Percentiles rank a stretch among this genome's conserved stretches.
Conservation (phyloP, 345 rosid genomes). For the Ceriops tagal region DNA sequence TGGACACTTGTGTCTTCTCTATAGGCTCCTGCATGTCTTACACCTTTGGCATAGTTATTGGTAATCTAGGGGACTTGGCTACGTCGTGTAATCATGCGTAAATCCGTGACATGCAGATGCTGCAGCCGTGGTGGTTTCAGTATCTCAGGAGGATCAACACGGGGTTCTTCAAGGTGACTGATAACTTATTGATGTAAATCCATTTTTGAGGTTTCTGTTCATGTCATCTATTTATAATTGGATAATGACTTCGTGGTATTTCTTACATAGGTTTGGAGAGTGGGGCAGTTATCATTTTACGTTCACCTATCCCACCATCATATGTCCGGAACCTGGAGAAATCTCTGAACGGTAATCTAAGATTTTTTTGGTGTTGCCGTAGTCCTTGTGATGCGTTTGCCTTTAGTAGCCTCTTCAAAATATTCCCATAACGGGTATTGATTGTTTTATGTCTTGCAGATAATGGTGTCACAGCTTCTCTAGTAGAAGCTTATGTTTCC, state of each 20-base stretch:
- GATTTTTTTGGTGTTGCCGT: background rate
- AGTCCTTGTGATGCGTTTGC: background rate
- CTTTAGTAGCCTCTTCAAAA: background rate
- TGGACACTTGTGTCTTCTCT: too few relatives aligned
- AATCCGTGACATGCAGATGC: constrained; percentile 42
- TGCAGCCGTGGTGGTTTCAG: constrained; percentile 58
- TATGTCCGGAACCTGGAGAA: constrained; percentile 58
- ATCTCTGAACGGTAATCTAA: constrained; percentile 26
- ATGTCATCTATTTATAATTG: background rate
- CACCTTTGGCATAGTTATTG: too few relatives aligned
- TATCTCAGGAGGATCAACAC: constrained; percentile 56
- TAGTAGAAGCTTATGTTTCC: constrained; percentile 66
- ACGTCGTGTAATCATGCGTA: too few relatives aligned
- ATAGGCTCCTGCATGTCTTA: too few relatives aligned
- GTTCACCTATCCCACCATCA: constrained; percentile 38
- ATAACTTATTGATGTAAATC: background rate
- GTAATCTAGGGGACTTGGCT: too few relatives aligned
- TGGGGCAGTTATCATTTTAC: constrained; percentile 54
- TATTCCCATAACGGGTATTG: background rate
- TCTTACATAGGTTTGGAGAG: constrained; percentile 48
- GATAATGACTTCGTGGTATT: background rate
- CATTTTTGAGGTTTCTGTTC: too few relatives aligned
- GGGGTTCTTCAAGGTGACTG: constrained; percentile 57
- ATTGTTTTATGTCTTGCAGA: constrained; percentile 42
- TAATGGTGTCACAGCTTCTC: constrained; percentile 32